phyloP scores from a whole-genome alignment of 2,329 filamentous ascomycete genomes.

The Ceratocystis alfenasii region DNA sequence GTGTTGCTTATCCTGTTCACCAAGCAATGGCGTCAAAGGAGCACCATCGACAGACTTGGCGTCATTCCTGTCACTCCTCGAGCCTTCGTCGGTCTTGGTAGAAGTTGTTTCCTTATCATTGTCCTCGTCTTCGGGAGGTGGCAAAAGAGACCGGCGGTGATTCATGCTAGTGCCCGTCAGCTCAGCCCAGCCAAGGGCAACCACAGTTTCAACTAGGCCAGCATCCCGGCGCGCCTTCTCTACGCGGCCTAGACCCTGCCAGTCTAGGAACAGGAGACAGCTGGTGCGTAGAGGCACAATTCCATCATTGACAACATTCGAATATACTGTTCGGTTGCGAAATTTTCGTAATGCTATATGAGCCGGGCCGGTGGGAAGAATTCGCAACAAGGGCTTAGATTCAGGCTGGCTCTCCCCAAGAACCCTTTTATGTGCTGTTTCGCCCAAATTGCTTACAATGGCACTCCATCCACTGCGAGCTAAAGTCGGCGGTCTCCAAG shows the following conservation, averaged over 20 bases:
- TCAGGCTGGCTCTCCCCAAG: slow-evolving; percentile 56
- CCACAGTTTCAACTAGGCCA: slow-evolving; percentile 81
- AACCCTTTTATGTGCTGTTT: slow-evolving; percentile 49
- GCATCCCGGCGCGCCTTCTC: slow-evolving; percentile 90
- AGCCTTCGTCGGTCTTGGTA: not conserved
- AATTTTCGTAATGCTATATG: slow-evolving; percentile 80
- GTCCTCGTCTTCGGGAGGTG: slow-evolving; percentile 31
- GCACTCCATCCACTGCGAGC: slow-evolving; percentile 79
- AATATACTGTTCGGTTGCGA: slow-evolving; percentile 82
- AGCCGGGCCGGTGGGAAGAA: slow-evolving; percentile 81
- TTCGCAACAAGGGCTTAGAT: slow-evolving; percentile 77
- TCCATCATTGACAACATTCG: slow-evolving; percentile 94
- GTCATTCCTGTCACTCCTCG: slow-evolving; percentile 1
- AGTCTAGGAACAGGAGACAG: slow-evolving; percentile 91
- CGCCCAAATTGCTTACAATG: slow-evolving; percentile 68
- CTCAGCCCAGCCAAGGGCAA: slow-evolving; percentile 90
- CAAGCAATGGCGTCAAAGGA: slow-evolving; percentile 27
- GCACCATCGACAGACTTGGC: slow-evolving; percentile 30
- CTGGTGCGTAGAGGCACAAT: slow-evolving; percentile 92
- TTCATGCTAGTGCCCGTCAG: slow-evolving; percentile 59
- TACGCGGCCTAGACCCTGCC: slow-evolving; percentile 84
- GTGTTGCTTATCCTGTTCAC: slow-evolving; percentile 31
- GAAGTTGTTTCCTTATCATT: slow-evolving; percentile 24
- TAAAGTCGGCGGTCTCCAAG: slow-evolving; percentile 81
- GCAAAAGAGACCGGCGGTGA: slow-evolving; percentile 35